Conservation (phyloP, 805 yeast species). For the Brettanomyces custersianus region DNA sequence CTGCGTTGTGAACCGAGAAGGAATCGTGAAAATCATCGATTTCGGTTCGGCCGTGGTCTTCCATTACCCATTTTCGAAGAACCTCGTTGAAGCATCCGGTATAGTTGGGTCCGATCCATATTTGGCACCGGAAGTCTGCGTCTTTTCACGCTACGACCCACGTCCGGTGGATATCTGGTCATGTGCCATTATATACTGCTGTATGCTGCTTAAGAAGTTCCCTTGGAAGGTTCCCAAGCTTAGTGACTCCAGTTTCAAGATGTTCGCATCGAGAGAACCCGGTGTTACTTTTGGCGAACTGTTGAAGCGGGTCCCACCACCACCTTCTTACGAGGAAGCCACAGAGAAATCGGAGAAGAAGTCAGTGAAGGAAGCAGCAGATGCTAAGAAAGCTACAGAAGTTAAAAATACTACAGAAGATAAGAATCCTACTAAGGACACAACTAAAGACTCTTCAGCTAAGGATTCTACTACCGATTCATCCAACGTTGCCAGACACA, state of each 20-base stretch:
- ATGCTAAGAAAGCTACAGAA: too few species aligned
- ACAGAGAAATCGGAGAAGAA: conserved; percentile 1
- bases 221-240: conserved; percentile 92
- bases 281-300: conserved; percentile 59
- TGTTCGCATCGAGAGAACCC: conserved; percentile 67
- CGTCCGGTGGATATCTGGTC: conserved; percentile 95
- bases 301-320: conserved; percentile 45
- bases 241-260: conserved; percentile 72
- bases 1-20: conserved; percentile 76
- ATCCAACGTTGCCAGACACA: conserved; percentile 29
- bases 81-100: conserved; percentile 68
- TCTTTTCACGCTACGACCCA: conserved; percentile 77
- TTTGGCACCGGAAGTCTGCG: conserved; percentile 86
- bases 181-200: conserved; percentile 80
- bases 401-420: not conserved
- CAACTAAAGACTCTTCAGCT: not conserved
- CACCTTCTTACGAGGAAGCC: conserved; percentile 24
- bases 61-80: conserved; percentile 74
- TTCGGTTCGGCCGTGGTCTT: conserved; percentile 92
- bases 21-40: conserved; percentile 84
- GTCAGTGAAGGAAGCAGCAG: conserved; percentile 6
- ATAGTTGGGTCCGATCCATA: conserved; percentile 87
- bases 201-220: conserved; percentile 85
- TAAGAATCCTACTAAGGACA: not conserved
- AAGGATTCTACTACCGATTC: not conserved